Evolutionary conservation across 106 monocot genomes (phyloP), one percentile per base, ranked within the genome.

Genomic region (Platanthera guangdongensis): DNA sequence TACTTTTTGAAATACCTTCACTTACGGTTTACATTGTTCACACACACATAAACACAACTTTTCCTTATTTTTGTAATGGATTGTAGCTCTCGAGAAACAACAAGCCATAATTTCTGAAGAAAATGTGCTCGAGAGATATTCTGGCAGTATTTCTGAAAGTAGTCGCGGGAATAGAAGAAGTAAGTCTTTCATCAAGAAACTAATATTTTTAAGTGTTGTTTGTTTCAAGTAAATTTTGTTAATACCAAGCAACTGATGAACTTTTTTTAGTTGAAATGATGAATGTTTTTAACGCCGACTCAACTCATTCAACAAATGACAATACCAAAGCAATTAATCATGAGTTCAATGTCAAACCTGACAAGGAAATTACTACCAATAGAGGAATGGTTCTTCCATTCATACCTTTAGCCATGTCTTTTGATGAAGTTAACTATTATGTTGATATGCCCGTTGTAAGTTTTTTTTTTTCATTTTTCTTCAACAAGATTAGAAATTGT

Each of bases 311-410:
- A 4, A 71, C 64, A 52, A 9, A 25, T 39, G 39, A 39, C 39
- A 39, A 39, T 39, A 39, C 39, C 39, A 39, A 8, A 64, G 48
- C 13, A 3, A 53, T 53, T 53, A 13, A 53, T 53, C 52, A 53
- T 53, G 52, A 10, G 52, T 53, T 53, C 8, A 2, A 3, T 68
- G 45, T 46, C 14, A 18, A 77, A 57, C 72, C 59, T n/a, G 69
- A 21, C 47, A 75, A 50, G 16, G 79, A 71, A 5, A 16, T 71
- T 57, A 57, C 73, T 47, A 15, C 79, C 9, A 81, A 76, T 71
- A 83, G 72, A 81, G 92, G 88, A 52, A 89, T 92, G 88, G 86
- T 87, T 75, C 85, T 92, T 69, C 92, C 92, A 28, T 92, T 92
- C 75, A 77, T 47, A 50, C 92, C 92, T 39, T 82, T 92, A 13